Percentiles rank a stretch among this genome's conserved stretches.
Evolutionary conservation across 176 grass and related monocot species (phyloP).

Genomic region (Puya raimondii): DNA sequence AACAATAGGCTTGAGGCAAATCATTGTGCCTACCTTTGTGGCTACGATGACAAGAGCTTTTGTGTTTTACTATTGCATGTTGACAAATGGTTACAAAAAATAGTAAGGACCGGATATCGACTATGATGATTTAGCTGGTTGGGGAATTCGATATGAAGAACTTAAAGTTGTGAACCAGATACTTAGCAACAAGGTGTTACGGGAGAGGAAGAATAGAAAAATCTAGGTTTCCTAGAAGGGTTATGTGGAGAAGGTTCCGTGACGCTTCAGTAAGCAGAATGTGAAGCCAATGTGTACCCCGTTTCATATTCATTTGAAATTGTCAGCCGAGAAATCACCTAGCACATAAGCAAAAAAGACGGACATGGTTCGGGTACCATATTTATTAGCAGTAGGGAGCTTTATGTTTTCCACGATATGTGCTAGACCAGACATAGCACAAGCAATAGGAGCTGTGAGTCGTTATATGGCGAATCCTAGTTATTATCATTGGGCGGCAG

Average conservation of each 20-base stretch:
- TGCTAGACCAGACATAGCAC: background rate
- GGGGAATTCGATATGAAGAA: background rate
- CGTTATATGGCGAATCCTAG: background rate
- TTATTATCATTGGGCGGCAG: background rate
- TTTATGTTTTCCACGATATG: background rate
- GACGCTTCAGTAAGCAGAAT: background rate
- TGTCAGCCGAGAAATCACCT: background rate
- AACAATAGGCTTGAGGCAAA: too few species aligned
- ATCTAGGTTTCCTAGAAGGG: background rate
- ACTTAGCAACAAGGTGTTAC: background rate
- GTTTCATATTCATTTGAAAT: background rate
- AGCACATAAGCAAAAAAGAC: background rate
- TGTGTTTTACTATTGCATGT: too few species aligned
- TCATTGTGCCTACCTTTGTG: too few species aligned
- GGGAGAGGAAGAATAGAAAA: background rate
- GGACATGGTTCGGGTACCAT: background rate
- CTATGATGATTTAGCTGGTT: background rate
- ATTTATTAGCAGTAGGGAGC: background rate
- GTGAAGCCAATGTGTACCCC: background rate
- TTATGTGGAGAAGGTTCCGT: too few species aligned
- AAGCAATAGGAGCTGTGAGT: background rate
- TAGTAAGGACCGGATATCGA: background rate
- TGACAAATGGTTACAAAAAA: too few species aligned
- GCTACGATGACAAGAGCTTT: too few species aligned
- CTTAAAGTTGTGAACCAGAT: background rate